These are phyloP conservation scores for Apiospora rasikravindrae DNA, from an alignment of 2,329 filamentous ascomycete genomes.

Conservation along the genomic window DNA sequence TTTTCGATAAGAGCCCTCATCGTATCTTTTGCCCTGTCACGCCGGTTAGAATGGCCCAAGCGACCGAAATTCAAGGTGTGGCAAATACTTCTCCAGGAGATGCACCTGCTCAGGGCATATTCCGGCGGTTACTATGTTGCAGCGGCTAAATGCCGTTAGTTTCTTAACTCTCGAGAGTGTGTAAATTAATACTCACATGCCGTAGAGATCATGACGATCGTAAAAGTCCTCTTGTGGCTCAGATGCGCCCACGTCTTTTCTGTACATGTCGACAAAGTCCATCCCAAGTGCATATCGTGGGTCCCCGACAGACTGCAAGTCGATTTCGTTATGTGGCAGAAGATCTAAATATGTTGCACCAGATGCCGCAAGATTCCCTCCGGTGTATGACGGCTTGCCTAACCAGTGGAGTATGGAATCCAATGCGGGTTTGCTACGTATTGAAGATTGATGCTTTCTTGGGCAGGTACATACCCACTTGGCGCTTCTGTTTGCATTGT, in stretches of 20 bases:
- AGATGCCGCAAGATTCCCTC: no score
- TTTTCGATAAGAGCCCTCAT: neutral
- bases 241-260: slow-evolving; percentile 28
- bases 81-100: neutral
- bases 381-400: no score
- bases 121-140: neutral
- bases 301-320: slow-evolving; percentile 27
- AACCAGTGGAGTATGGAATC: no score
- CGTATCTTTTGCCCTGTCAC: neutral
- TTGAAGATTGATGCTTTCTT: no score
- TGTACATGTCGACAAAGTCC: slow-evolving; percentile 29
- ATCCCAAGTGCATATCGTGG: slow-evolving; percentile 25
- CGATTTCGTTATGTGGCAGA: slow-evolving; percentile 39
- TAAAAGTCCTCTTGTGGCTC: slow-evolving; percentile 39
- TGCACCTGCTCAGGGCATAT: neutral
- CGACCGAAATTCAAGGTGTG: neutral
- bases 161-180: no score
- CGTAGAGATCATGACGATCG: slow-evolving; percentile 38
- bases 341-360: no score
- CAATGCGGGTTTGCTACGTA: no score
- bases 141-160: no score
- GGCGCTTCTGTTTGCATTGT: no score
- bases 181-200: neutral
- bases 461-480: no score
- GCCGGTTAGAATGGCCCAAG: neutral